phyloP scores from a whole-genome alignment of 2,329 filamentous ascomycete species.

The Beauveria pseudobassiana region DNA sequence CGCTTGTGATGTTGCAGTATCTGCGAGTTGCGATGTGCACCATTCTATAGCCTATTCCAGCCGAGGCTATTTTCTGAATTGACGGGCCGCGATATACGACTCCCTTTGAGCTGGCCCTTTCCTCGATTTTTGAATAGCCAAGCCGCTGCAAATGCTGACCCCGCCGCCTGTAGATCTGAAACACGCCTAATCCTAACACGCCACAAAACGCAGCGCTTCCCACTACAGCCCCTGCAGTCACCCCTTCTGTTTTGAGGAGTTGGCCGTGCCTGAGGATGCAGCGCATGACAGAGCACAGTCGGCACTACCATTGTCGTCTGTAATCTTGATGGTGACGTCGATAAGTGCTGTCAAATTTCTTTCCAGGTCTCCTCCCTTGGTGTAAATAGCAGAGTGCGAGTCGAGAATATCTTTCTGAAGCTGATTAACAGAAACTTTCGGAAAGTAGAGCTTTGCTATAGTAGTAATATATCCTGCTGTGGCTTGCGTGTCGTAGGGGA shows the following conservation, averaged over 20 bases:
- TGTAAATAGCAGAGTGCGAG: neutral
- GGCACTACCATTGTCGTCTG: neutral
- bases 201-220: neutral
- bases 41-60: neutral
- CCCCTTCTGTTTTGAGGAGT: neutral
- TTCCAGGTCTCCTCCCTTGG: neutral
- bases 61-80: neutral
- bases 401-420: neutral
- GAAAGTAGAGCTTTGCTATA: neutral
- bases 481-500: neutral
- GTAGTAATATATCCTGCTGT: neutral
- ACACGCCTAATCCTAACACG: neutral
- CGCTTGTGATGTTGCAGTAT: too few relatives aligned
- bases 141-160: neutral
- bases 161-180: neutral
- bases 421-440: neutral
- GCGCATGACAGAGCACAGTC: neutral
- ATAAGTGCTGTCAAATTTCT: neutral
- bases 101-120: neutral
- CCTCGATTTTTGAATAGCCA: neutral
- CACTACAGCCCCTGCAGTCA: neutral
- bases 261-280: neutral
- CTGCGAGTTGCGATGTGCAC: too few relatives aligned
- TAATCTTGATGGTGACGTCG: neutral
- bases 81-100: neutral